Base-by-base conservation (phyloP, 352 stramenopile species). In the Pythium dissotocum region DNA sequence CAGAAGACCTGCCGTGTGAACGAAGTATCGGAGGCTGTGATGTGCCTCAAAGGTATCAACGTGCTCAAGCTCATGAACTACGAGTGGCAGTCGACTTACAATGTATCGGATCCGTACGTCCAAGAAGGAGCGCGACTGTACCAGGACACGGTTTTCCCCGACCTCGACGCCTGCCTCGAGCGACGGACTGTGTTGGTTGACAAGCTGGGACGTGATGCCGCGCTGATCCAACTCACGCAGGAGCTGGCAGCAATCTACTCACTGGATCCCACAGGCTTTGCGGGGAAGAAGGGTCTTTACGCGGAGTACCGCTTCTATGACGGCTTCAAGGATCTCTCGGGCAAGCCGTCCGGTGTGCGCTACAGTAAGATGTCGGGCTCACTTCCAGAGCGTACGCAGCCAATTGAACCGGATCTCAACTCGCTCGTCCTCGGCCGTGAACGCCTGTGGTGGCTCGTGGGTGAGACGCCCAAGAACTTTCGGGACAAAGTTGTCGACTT, bases 241-340 rank as follows among this genome's bases (percentile, higher is more conserved):
- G 69, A 75, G 33, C 35, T 75, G 9, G 69, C 63, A 0, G 18
- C 26, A 3, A 69, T 71, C 33, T 75, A 56, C 38, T 52, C 32
- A 10, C 38, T 71, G 24, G 63, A 71, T 38, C 46, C 58, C 1
- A 57, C 24, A 0, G 58, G 62, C 2, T 65, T 71, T 38, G 63
- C 36, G 12, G 59, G 69, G 28, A 71, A 63, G 38, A 61, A 61
- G 24, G 56, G 52, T 6, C 32, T 75, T 10, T 71, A 66, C 59
- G 44, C 21, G 1, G 59, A 67, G 40, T 75, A 58, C 35, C 52
- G 30, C 1, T 61, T 44, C 3, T 56, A 61, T 9, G 44, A 63
- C 4, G 69, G 69, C 33, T 75, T 75, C 38, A 61, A 13, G 3
- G 69, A 75, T 14, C 30, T 75, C 26, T 71, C 63, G 13, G 69